Percentiles rank a stretch among this genome's conserved stretches.
phyloP scores from a whole-genome alignment of 352 stramenopile species.

The Globisporangium irregulare region DNA sequence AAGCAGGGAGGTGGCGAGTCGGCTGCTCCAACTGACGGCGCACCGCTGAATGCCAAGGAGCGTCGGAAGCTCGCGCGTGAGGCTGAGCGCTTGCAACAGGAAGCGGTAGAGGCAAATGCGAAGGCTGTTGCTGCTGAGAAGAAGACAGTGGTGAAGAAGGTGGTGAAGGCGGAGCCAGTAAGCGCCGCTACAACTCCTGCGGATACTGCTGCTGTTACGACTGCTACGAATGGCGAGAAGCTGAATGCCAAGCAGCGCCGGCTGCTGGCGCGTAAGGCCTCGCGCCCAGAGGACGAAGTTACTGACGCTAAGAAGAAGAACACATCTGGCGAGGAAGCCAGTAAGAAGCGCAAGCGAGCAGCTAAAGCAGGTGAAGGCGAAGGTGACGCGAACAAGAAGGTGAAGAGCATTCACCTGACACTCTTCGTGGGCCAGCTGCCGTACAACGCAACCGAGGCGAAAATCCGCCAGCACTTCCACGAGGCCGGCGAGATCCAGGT shows the following conservation, averaged over 20 bases:
- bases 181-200: conserved; percentile 1
- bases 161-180: background rate
- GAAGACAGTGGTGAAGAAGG: conserved; percentile 5
- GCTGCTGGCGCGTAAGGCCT: conserved; percentile 42
- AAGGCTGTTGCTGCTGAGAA: conserved; percentile 1
- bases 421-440: conserved; percentile 83
- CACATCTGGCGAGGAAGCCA: conserved; percentile 18
- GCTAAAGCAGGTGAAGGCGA: conserved; percentile 12
- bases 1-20: conserved; percentile 2
- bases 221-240: conserved; percentile 15
- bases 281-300: conserved; percentile 23
- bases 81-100: conserved; percentile 4
- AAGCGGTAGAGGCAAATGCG: background rate
- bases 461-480: conserved; percentile 65
- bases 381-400: conserved; percentile 32
- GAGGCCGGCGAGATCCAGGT: conserved; percentile 75
- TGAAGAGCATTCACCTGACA: conserved; percentile 82
- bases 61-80: conserved; percentile 26
- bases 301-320: conserved; percentile 20
- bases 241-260: conserved; percentile 59
- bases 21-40: background rate
- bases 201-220: background rate
- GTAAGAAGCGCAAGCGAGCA: conserved; percentile 57
- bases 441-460: conserved; percentile 64
- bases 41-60: conserved; percentile 40